Evolutionary conservation across 1,139 yeast genomes (phyloP), one percentile per base, ranked within the genome.

Genomic region (Sugiyamaella sp.): DNA sequence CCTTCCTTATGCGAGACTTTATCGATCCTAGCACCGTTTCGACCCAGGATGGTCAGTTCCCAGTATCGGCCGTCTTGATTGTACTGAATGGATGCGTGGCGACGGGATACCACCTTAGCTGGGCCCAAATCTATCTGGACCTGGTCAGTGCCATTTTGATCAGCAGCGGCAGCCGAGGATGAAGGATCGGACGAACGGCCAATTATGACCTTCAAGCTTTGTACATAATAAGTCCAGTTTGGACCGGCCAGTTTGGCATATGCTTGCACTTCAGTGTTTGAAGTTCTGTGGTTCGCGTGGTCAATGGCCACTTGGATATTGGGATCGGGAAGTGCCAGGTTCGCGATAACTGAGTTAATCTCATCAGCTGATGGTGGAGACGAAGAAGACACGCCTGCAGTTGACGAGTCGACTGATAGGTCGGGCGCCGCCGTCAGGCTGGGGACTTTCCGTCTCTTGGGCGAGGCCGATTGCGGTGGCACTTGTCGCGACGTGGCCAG

Each of bases 191-290:
- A 96, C 61, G 86, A 86, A 66, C 99, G 79, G 10, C 99, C 99
- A 55, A 93, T 87, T 2, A 86, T 75, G 4, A 93, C 81, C 16
- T 80, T 80, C 53, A 93, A 75, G n/a, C 84, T 78, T 67, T 90
- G 89, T 48, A 93, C 97, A 67, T 90, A 93, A 68, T 80, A 93
- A 1, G 98, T 91, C 98, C 99, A 93, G 64, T 82, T 84, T 41
- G 79, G 77, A n/a, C 98, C 98, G 0, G 97, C 91, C 49, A 91
- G 85, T 69, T 91, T 91, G 41, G 97, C 98, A 69, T 91, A 93
- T 0, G 98, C 98, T 71, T 90, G 96, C 17, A 93, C 93, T 67
- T 89, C 96, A 33, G 89, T 80, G 57, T 89, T 91, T 55, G 81
- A 75, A 63, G 87, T 86, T 60, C 81, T 80, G 48, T 85, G 89